These are phyloP conservation scores for Corynespora cassiicola DNA, from an alignment of 2,329 filamentous ascomycete genomes.

Conservation along the genomic window DNA sequence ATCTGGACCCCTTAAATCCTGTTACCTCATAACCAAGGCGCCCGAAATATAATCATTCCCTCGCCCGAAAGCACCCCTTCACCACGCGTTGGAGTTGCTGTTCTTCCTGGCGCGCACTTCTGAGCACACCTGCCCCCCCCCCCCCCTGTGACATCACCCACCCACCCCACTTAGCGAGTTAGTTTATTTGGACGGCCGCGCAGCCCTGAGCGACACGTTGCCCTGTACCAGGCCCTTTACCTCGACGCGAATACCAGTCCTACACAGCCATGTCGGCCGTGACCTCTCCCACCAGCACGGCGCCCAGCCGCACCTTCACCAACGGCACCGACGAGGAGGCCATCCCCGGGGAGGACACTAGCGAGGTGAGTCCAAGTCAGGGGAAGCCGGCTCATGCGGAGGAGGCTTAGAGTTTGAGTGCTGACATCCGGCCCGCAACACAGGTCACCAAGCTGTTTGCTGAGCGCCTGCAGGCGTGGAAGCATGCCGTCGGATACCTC, in stretches of 20 bases:
- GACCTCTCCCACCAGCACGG: constrained; percentile 35
- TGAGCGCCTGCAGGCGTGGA: constrained; percentile 93
- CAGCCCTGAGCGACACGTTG: too few relatives aligned
- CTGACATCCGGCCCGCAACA: background rate
- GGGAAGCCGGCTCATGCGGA: too few relatives aligned
- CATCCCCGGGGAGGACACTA: constrained; percentile 57
- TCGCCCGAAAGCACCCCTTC: background rate
- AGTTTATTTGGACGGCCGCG: too few relatives aligned
- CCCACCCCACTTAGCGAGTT: too few relatives aligned
- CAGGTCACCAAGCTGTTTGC: constrained; percentile 69
- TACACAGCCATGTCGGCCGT: constrained; percentile 36
- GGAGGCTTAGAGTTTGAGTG: too few relatives aligned
- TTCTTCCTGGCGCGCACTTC: constrained; percentile 1
- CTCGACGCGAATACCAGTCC: background rate
- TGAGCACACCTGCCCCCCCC: constrained; percentile 4
- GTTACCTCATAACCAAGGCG: too few relatives aligned
- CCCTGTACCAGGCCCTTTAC: too few relatives aligned
- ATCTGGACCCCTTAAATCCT: background rate
- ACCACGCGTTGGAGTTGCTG: background rate
- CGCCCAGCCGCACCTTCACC: constrained; percentile 39
- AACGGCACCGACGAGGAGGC: constrained; percentile 51
- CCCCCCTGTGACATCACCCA: too few relatives aligned
- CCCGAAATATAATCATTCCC: too few relatives aligned
- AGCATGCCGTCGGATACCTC: constrained; percentile 88
- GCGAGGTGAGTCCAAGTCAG: constrained; percentile 40